A percentile compares a stretch with the other conserved stretches of the same genome.
These are phyloP conservation scores for grape (Vitis vinifera) DNA, from an alignment of 164 flowering plant genomes.

Conservation along the genomic window DNA sequence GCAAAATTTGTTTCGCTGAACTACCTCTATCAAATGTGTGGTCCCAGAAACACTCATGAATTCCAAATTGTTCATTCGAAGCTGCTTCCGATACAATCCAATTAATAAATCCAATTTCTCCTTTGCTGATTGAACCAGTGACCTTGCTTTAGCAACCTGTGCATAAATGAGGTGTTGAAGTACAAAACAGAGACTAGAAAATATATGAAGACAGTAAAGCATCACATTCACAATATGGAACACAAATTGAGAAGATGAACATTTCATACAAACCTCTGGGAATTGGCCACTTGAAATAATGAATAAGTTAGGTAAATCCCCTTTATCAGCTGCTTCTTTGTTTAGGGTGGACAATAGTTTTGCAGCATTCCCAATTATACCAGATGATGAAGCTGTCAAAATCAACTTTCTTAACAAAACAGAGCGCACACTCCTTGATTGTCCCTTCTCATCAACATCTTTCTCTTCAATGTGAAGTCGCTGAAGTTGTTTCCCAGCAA, in stretches of 20 bases:
- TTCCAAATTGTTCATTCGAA: constrained; percentile 62
- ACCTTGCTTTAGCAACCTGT: constrained; percentile 64
- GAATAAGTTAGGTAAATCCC: constrained; percentile 64
- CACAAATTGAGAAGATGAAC: constrained; percentile 2
- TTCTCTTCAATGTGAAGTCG: constrained; percentile 52
- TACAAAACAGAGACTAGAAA: not conserved
- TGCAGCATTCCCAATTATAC: constrained; percentile 50
- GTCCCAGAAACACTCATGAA: constrained; percentile 77
- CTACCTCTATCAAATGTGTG: constrained; percentile 94
- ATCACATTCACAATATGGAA: not conserved
- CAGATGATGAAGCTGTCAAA: constrained; percentile 66
- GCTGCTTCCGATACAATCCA: constrained; percentile 58
- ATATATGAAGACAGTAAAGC: not conserved
- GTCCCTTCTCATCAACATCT: constrained; percentile 10
- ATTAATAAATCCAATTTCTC: constrained; percentile 68
- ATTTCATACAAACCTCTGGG: constrained; percentile 54
- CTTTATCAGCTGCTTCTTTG: constrained; percentile 79
- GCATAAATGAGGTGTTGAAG: not conserved
- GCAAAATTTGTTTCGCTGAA: not conserved
- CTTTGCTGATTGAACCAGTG: constrained; percentile 47
- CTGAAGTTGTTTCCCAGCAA: constrained; percentile 80
- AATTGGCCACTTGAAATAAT: constrained; percentile 52
- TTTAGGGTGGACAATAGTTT: constrained; percentile 67
- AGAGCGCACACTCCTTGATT: constrained; percentile 40
- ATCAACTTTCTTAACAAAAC: constrained; percentile 67